A percentile compares a stretch with the other conserved stretches of the same genome.
phyloP scores from a whole-genome alignment of 768 basidiomycete species.

The Leccinum longicurvipes region DNA sequence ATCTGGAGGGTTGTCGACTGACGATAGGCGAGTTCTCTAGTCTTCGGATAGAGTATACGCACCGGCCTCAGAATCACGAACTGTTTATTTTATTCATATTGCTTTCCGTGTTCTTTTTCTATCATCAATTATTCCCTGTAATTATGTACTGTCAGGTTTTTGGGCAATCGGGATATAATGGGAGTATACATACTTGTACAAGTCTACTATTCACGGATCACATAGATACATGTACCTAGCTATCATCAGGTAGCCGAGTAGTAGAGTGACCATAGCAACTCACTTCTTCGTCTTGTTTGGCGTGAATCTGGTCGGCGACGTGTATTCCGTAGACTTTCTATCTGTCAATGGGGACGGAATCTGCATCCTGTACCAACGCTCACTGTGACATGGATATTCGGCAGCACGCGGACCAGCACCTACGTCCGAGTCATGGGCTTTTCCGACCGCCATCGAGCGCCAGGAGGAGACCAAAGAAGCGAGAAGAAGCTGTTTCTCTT shows the following conservation, averaged over 20 bases:
- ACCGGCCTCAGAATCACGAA: too few relatives aligned
- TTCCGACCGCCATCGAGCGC: too few relatives aligned
- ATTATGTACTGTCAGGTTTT: background rate
- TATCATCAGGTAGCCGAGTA: background rate
- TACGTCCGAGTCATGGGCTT: too few relatives aligned
- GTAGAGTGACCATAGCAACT: background rate
- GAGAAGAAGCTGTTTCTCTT: too few relatives aligned
- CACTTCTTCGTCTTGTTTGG: background rate
- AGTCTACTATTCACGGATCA: background rate
- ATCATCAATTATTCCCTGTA: background rate
- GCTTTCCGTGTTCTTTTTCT: background rate
- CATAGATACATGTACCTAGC: background rate
- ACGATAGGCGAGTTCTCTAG: too few relatives aligned
- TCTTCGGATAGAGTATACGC: background rate
- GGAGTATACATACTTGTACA: background rate
- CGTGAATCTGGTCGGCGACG: background rate
- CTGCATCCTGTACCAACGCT: too few relatives aligned
- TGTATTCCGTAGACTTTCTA: background rate
- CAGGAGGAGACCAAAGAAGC: too few relatives aligned
- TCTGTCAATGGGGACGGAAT: background rate
- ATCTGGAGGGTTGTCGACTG: too few relatives aligned
- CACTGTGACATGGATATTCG: too few relatives aligned
- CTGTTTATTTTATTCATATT: too few relatives aligned
- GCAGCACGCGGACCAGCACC: too few relatives aligned
- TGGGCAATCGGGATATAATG: background rate